Base-by-base conservation (phyloP, 768 basidiomycete genomes). In the Megacollybia marginata region DNA sequence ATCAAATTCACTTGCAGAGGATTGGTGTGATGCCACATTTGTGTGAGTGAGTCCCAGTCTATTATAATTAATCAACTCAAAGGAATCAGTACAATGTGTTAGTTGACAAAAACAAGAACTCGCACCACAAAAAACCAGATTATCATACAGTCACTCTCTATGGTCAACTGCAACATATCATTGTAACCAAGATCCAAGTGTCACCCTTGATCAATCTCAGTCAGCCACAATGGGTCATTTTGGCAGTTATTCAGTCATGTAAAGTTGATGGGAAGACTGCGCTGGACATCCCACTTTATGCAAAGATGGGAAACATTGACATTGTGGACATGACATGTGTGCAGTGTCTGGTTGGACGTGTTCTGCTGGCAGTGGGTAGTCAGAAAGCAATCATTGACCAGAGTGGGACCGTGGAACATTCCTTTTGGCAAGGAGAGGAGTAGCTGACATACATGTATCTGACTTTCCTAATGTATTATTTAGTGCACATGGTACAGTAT, bases 111-210 rank as follows among this genome's bases (percentile, higher is more conserved):
- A 53, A 62, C 40, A 50, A 28, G 23, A 2, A 28, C 6, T 28
- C 23, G 6, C 23, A 28, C 23, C 2, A 28, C 23, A 28, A 28
- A 6, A 8, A 2, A 4, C 55, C 0, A 42, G 47, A 1, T n/a
- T 43, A 5, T 51, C 18, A 0, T 48, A 51, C 0, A 18, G 18
- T 16, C 42, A 15, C 48, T 20, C 57, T 60, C 34, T 66, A 54
- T 45, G 65, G 65, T 5, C 59, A 59, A 36, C 56, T 67, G 0
- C 49, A 57, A 40, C 46, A 57, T 23, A 60, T 67, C 15, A 48
- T 57, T 34, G 47, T 52, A 1, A 11, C 64, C 15, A 43, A 35
- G 4, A 47, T 63, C 4, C 49, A 51, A 10, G 12, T 40, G 0
- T 12, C 53, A 9, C 31, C 42, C 9, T 50, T 42, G 1, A 44